Conservation (phyloP, 176 grass and related monocot species). For the Musa troglodytarum region DNA sequence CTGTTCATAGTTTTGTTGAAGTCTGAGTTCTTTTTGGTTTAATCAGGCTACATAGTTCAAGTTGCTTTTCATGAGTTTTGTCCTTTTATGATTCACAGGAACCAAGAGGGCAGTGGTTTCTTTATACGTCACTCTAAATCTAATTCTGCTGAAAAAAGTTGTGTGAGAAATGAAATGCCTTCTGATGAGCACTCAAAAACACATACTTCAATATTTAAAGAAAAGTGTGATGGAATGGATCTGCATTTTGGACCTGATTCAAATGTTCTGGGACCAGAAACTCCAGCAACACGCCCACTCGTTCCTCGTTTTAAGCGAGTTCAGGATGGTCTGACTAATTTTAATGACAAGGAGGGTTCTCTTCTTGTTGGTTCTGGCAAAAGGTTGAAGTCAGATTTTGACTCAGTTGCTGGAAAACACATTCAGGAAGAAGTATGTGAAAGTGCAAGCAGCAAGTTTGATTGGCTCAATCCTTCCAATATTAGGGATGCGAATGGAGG, state of each 20-base stretch:
- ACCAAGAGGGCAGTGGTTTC: background rate
- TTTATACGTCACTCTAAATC: background rate
- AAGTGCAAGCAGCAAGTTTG: conserved; percentile 69
- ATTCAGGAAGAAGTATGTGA: conserved; percentile 29
- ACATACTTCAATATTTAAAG: conserved; percentile 13
- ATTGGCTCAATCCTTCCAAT: conserved; percentile 60
- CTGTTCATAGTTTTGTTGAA: background rate
- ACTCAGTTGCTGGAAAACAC: conserved; percentile 23
- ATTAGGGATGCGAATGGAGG: conserved; percentile 83
- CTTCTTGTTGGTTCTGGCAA: conserved; percentile 40
- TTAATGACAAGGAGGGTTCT: conserved; percentile 17
- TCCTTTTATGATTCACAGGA: background rate
- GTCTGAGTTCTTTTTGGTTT: background rate
- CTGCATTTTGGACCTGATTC: conserved; percentile 39
- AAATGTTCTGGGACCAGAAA: conserved; percentile 59
- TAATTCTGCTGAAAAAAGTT: conserved; percentile 10
- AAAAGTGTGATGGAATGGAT: background rate
- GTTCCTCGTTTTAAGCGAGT: conserved; percentile 62
- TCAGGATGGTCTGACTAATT: conserved; percentile 39
- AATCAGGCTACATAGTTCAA: background rate
- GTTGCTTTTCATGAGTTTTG: background rate
- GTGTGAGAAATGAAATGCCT: conserved; percentile 15
- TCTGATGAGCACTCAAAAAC: conserved; percentile 21
- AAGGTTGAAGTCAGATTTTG: conserved; percentile 39
- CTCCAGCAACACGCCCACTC: conserved; percentile 37